Percentiles rank a stretch among this genome's conserved stretches.
phyloP scores from a whole-genome alignment of 495 filamentous ascomycete species.

The Aspergillus leporis region DNA sequence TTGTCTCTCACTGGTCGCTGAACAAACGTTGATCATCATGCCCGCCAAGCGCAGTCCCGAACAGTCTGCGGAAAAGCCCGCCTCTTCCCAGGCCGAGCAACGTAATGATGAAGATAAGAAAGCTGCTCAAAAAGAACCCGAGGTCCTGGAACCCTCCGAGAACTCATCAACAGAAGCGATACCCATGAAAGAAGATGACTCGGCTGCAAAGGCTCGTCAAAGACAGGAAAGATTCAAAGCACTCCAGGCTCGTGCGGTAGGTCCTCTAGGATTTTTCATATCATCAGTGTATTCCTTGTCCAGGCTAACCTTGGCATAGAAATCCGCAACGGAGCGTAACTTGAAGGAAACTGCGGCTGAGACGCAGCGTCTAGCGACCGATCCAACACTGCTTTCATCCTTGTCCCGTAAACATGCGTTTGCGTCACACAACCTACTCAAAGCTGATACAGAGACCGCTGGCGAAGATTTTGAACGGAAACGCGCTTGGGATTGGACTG shows the following conservation, averaged over 20 bases:
- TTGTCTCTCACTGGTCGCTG: background rate
- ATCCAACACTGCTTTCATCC: slow-evolving; percentile 69
- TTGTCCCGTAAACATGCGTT: slow-evolving; percentile 79
- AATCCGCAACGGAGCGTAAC: slow-evolving; percentile 74
- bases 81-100: background rate
- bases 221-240: slow-evolving; percentile 67
- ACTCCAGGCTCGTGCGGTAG: slow-evolving; percentile 74
- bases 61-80: background rate
- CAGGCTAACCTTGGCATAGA: slow-evolving; percentile 41
- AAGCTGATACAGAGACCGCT: slow-evolving; percentile 79
- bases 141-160: background rate
- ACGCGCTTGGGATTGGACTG: slow-evolving; percentile 97
- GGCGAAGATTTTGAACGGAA: slow-evolving; percentile 97
- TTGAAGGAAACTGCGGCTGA: slow-evolving; percentile 82
- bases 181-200: slow-evolving; percentile 29
- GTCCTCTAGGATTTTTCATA: slow-evolving; percentile 3
- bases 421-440: slow-evolving; percentile 88
- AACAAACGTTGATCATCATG: slow-evolving; percentile 6
- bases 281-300: background rate
- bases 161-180: slow-evolving; percentile 5
- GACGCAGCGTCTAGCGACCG: slow-evolving; percentile 73
- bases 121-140: background rate
- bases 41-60: slow-evolving; percentile 9
- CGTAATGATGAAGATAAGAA: background rate
- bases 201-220: slow-evolving; percentile 33